Base-by-base conservation (phyloP, 257 asterid genomes). In the Nicotiana obtusifolia region DNA sequence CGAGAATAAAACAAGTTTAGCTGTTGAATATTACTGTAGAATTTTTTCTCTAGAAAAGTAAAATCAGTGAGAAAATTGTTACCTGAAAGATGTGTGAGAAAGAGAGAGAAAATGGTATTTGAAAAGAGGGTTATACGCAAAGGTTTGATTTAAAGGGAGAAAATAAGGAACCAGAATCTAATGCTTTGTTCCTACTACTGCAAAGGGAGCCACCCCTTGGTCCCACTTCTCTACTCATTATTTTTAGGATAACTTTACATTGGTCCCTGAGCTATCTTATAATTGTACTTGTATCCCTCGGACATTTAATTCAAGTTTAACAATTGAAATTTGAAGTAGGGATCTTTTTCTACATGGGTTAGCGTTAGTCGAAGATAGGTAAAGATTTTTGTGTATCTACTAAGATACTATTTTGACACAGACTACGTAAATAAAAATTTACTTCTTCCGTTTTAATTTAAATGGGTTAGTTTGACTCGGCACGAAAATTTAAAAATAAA, bases 141-240 rank as follows among this genome's bases (percentile, higher is more conserved):
- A 44, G 35, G 59, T 71, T 76, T 24, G 82, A 81, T 56, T 56
- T 53, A 69, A 81, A 82, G 76, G 31, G 37, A 78, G n/a, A 56
- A 76, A 66, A 80, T 44, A 67, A 73, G 82, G 88, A 85, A 87
- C 83, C 83, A 81, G 93, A 82, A 88, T 84, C 90, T 76, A 87
- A 90, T 90, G 84, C 90, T 85, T 81, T 84, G 83, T 83, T 82
- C 84, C 82, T 77, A 60, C 54, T 53, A 13, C 37, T 41, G 28
- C 66, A 26, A 30, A 30, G 0, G 4, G 5, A 30, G 5, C 33
- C 22, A 7, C 77, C 66, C 33, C 52, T 49, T 75, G 62, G 80
- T 75, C 80, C 62, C 80, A 49, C 80, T 49, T 75, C 14, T 44
- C 37, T 22, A 71, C 78, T 33, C 59, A 57, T 49, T 15, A 22